Percentiles rank a stretch among this genome's conserved stretches.
These are phyloP conservation scores for Boeremia exigua DNA, from an alignment of 2,329 filamentous ascomycete species.

Conservation along the genomic window DNA sequence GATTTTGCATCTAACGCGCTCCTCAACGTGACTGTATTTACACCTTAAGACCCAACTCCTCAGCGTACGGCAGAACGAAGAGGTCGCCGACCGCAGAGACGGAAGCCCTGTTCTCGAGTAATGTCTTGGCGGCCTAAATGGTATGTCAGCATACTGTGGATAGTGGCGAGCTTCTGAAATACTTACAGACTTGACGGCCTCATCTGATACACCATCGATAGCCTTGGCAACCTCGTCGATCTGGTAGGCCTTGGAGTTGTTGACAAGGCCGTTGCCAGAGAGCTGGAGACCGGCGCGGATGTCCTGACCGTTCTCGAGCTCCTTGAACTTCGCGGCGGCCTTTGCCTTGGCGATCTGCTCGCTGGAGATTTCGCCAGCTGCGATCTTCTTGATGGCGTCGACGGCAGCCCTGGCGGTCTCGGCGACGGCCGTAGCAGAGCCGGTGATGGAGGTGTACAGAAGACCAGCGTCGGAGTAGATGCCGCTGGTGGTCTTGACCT, in stretches of 20 bases:
- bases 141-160: constrained; percentile 26
- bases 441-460: constrained; percentile 80
- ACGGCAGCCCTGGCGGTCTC: constrained; percentile 77
- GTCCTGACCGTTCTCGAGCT: constrained; percentile 81
- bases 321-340: constrained; percentile 90
- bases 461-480: constrained; percentile 95
- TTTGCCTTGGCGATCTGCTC: constrained; percentile 92
- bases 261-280: constrained; percentile 83
- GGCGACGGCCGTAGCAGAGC: constrained; percentile 74
- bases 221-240: constrained; percentile 79
- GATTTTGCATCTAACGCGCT: constrained; percentile 38
- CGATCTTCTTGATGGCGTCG: constrained; percentile 81
- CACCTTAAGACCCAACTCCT: constrained; percentile 92
- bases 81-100: constrained; percentile 92
- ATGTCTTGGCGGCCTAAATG: constrained; percentile 79
- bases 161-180: background rate
- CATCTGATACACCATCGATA: constrained; percentile 80
- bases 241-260: constrained; percentile 82
- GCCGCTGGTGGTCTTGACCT: constrained; percentile 75
- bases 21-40: constrained; percentile 62
- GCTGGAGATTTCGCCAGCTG: constrained; percentile 74
- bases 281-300: constrained; percentile 78
- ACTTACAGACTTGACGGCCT: constrained; percentile 85
- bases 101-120: constrained; percentile 86
- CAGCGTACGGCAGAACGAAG: constrained; percentile 86